phyloP scores from a whole-genome alignment of 345 rosid genomes.

The Pugionium cornutum region DNA sequence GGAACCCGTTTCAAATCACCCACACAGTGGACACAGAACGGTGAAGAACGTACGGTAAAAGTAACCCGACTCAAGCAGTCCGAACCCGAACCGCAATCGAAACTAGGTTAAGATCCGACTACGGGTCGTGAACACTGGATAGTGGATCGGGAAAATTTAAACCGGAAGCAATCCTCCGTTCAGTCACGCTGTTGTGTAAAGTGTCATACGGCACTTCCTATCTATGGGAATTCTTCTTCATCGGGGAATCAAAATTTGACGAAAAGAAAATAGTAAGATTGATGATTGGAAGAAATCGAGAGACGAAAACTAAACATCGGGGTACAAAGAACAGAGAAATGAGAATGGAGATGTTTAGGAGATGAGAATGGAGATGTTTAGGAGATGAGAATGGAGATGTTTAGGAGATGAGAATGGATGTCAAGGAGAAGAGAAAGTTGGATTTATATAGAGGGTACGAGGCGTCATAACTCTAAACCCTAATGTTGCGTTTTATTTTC shows the following conservation, averaged over 20 bases:
- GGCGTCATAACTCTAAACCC: conserved; percentile 14
- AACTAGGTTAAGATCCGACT: conserved; percentile 19
- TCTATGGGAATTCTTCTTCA: conserved; percentile 52
- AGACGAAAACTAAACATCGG: too few relatives aligned
- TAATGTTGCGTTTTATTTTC: background rate
- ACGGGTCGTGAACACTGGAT: conserved; percentile 6
- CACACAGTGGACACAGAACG: conserved; percentile 39
- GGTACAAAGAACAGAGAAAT: background rate
- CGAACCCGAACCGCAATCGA: background rate
- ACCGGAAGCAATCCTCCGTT: conserved; percentile 18
- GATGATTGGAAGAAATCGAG: too few relatives aligned
- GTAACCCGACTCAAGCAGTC: conserved; percentile 1
- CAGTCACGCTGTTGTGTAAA: conserved; percentile 40
- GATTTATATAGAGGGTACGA: conserved; percentile 2
- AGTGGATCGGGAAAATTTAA: conserved; percentile 22
- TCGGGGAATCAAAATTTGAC: conserved; percentile 3
- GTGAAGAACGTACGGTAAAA: conserved; percentile 10
- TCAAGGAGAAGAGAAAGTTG: background rate
- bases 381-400: too few relatives aligned
- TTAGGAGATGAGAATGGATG: too few relatives aligned
- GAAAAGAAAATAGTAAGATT: too few relatives aligned
- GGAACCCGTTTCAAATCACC: conserved; percentile 43
- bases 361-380: too few relatives aligned
- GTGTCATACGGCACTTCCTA: conserved; percentile 77
- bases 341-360: too few relatives aligned